Percentiles rank a stretch among this genome's conserved stretches.
phyloP scores from a whole-genome alignment of 2,329 filamentous ascomycete genomes.

The Sclerotinia nivalis region DNA sequence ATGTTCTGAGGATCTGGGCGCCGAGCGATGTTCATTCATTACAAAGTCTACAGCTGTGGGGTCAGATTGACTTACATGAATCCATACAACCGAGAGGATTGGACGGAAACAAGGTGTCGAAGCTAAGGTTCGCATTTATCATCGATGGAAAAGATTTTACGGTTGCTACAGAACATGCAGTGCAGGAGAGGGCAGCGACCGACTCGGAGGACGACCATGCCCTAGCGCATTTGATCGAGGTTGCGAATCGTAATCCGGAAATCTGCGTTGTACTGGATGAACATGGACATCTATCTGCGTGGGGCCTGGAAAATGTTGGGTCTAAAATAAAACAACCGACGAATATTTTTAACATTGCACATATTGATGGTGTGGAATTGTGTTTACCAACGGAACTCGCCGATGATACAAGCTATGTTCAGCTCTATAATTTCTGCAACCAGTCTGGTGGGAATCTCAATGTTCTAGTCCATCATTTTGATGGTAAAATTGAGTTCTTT shows the following conservation, averaged over 20 bases:
- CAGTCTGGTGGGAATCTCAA: slow-evolving; percentile 64
- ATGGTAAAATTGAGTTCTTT: slow-evolving; percentile 81
- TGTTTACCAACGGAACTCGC: slow-evolving; percentile 38
- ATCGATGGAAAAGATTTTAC: slow-evolving; percentile 80
- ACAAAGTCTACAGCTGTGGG: slow-evolving; percentile 77
- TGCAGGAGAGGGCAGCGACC: slow-evolving; percentile 56
- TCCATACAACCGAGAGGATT: slow-evolving; percentile 56
- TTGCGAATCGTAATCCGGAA: slow-evolving; percentile 83
- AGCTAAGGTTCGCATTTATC: slow-evolving; percentile 71
- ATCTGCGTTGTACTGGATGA: slow-evolving; percentile 84
- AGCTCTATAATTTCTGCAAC: slow-evolving; percentile 73
- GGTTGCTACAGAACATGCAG: slow-evolving; percentile 72
- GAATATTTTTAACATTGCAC: slow-evolving; percentile 82
- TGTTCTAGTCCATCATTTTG: slow-evolving; percentile 79
- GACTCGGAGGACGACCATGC: slow-evolving; percentile 64
- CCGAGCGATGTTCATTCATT: slow-evolving; percentile 69
- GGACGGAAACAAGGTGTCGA: slow-evolving; percentile 27
- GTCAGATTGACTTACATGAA: slow-evolving; percentile 71
- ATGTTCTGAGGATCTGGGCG: slow-evolving; percentile 80
- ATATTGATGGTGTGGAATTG: slow-evolving; percentile 63
- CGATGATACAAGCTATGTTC: slow-evolving; percentile 53
- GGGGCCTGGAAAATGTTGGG: slow-evolving; percentile 86
- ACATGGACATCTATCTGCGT: slow-evolving; percentile 84
- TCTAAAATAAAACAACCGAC: slow-evolving; percentile 64
- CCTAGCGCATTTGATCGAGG: slow-evolving; percentile 79